Percentiles rank a stretch among this genome's conserved stretches.
Conservation (phyloP, 306 rosid genomes). For the Quercus wislizeni region DNA sequence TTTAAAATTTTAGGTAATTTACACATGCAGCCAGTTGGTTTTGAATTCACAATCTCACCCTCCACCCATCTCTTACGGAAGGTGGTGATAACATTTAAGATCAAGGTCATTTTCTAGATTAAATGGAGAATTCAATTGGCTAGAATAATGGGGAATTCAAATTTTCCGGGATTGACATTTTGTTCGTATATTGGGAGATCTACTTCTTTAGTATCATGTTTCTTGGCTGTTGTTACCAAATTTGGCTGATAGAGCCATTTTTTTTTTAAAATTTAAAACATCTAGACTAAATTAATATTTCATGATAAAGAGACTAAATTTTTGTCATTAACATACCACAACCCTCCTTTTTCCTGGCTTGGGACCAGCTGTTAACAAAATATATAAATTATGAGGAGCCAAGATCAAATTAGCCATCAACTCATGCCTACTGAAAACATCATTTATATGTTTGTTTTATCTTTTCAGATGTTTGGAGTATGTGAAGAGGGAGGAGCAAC, state of each 20-base stretch:
- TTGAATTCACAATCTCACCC: neutral
- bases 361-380: too few relatives aligned
- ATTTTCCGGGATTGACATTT: neutral
- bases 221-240: neutral
- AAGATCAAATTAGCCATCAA: neutral
- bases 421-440: neutral
- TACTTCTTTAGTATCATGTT: neutral
- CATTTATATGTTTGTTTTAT: neutral
- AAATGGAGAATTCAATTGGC: neutral
- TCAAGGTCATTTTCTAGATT: neutral
- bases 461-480: constrained; percentile 60
- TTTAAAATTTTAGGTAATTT: too few relatives aligned
- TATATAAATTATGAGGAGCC: neutral
- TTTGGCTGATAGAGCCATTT: neutral
- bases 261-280: neutral
- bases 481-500: constrained; percentile 48
- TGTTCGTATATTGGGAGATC: neutral
- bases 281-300: neutral
- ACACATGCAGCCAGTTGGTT: too few relatives aligned
- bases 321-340: too few relatives aligned
- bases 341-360: too few relatives aligned
- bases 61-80: neutral
- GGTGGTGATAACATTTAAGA: neutral
- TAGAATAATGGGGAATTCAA: neutral
- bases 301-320: too few relatives aligned